Conservation (phyloP, 495 filamentous ascomycete species). For the Neurospora sp. region DNA sequence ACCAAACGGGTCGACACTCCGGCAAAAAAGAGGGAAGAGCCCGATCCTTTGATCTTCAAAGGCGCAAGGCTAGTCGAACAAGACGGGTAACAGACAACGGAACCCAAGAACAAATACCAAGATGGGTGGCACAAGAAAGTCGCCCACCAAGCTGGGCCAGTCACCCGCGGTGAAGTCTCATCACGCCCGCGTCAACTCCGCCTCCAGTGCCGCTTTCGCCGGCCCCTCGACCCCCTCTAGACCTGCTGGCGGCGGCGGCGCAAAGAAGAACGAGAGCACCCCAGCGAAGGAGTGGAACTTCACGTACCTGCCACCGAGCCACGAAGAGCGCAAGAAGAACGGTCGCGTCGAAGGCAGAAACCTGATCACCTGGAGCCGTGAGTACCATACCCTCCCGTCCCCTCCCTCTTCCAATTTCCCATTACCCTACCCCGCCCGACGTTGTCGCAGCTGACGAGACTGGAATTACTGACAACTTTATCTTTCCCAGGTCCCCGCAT, state of each 20-base stretch:
- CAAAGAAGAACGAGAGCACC: constrained; percentile 1
- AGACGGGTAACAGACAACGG: not conserved
- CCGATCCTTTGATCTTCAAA: not conserved
- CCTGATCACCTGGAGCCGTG: constrained; percentile 25
- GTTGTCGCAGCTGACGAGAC: too few species aligned
- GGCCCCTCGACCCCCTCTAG: not conserved
- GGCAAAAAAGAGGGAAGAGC: not conserved
- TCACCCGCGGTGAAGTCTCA: not conserved
- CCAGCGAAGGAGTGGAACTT: constrained; percentile 4
- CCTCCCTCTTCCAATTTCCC: too few species aligned
- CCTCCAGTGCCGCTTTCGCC: not conserved
- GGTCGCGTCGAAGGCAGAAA: constrained; percentile 22
- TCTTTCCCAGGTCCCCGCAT: constrained; percentile 10
- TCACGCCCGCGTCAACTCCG: not conserved
- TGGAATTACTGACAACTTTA: too few species aligned
- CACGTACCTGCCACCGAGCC: constrained; percentile 1
- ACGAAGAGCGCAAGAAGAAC: constrained; percentile 10
- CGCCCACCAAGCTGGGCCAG: not conserved
- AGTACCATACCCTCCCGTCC: constrained; percentile 4
- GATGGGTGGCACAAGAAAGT: not conserved
- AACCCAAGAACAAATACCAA: not conserved
- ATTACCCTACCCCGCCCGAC: too few species aligned
- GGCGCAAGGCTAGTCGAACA: not conserved
- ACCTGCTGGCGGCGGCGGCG: not conserved
- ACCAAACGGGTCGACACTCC: not conserved